Percentiles rank a stretch among this genome's conserved stretches.
phyloP scores from a whole-genome alignment of 129 eudicot genomes.

The Arctium minus region DNA sequence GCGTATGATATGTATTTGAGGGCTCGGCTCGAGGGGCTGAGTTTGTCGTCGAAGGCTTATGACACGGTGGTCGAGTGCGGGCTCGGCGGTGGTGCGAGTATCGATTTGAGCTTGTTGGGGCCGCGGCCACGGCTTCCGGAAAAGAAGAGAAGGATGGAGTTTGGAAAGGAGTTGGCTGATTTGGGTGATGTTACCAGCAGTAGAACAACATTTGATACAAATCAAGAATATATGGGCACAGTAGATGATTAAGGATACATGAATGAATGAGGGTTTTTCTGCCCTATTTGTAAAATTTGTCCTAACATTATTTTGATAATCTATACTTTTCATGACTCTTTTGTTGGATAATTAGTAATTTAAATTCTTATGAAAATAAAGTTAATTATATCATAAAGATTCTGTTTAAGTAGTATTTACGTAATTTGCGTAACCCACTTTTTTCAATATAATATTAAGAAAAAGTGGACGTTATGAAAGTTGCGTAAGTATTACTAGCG shows the following conservation, averaged over 20 bases:
- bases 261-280: not conserved
- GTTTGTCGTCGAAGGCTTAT: slow-evolving; percentile 60
- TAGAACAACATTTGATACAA: slow-evolving; percentile 34
- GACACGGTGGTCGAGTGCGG: slow-evolving; percentile 51
- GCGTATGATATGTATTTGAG: slow-evolving; percentile 73
- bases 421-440: too few species aligned
- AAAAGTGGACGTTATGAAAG: too few species aligned
- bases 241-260: slow-evolving; percentile 10
- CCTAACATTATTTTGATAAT: not conserved
- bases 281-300: not conserved
- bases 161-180: slow-evolving; percentile 33
- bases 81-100: slow-evolving; percentile 36
- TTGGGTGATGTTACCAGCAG: slow-evolving; percentile 55
- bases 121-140: slow-evolving; percentile 56
- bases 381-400: too few species aligned
- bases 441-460: too few species aligned
- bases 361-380: too few species aligned
- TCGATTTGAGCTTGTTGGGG: slow-evolving; percentile 53
- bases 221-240: slow-evolving; percentile 13
- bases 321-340: not conserved
- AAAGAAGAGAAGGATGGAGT: slow-evolving; percentile 44
- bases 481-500: too few species aligned
- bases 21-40: slow-evolving; percentile 54
- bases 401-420: too few species aligned
- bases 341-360: not conserved